Conservation (phyloP, 208 protist genomes). For the Leishmania aethiopica region DNA sequence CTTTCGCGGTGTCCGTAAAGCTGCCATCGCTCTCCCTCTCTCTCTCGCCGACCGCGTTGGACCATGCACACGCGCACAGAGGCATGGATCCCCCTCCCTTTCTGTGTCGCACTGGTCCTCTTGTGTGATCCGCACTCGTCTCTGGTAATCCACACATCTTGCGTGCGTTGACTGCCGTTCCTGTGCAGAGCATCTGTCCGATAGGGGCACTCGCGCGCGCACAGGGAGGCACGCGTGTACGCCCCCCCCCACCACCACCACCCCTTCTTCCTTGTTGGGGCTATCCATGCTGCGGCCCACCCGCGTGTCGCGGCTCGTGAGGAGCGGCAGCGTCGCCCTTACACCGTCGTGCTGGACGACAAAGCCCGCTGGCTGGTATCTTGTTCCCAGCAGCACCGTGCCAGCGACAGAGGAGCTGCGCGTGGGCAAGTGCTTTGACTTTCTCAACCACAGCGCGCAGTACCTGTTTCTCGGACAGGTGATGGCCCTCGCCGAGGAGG, state of each 20-base stretch:
- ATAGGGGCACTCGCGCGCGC: neutral
- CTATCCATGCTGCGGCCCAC: slow-evolving; percentile 14
- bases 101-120: neutral
- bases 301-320: slow-evolving; percentile 2
- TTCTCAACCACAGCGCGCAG: slow-evolving; percentile 80
- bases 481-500: slow-evolving; percentile 82
- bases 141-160: neutral
- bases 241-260: neutral
- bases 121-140: neutral
- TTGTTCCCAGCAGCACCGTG: slow-evolving; percentile 49
- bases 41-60: neutral
- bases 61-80: neutral
- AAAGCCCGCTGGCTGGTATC: slow-evolving; percentile 66
- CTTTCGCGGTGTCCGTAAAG: neutral
- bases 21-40: neutral
- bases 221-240: neutral
- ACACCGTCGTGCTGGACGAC: slow-evolving; percentile 70
- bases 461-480: slow-evolving; percentile 80
- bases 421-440: slow-evolving; percentile 77
- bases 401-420: slow-evolving; percentile 52
- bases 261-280: neutral
- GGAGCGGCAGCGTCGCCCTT: slow-evolving; percentile 28
- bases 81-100: neutral
- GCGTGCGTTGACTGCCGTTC: too few species aligned
- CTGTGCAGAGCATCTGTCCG: neutral